Base-by-base conservation (phyloP, 148 eudicot genomes). In the Cornus controversa region DNA sequence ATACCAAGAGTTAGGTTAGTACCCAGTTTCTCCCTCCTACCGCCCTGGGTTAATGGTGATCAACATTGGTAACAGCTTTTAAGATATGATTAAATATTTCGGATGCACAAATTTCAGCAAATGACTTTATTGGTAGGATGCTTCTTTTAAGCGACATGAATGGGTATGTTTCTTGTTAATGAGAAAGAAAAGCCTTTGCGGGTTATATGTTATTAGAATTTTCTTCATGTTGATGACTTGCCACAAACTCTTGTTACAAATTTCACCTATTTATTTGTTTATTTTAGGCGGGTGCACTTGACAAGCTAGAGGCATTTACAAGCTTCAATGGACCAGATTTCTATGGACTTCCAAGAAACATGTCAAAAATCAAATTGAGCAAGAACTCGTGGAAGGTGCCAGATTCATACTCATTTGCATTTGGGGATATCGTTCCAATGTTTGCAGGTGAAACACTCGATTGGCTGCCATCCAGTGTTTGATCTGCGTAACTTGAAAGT, bases 271-370 rank as follows among this genome's bases (percentile, higher is more conserved):
- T 60, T 20, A 60, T 60, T 31, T 29, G 23, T 60, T 9, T 71
- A 25, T n/a, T 22, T 27, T 71, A 96, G 99, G 99, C 92, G 31
- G 90, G 90, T 82, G 98, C 99, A 26, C 86, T 96, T 14, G 97
- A 96, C 89, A 93, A 96, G 87, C 77, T 96, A 69, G 99, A 94
- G 82, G 98, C 95, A 42, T 94, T 94, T 82, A 89, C 94, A 23
- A 94, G 99, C 88, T 96, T 96, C 72, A 93, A 96, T 67, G 99
- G 99, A 72, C 98, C 99, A 20, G 99, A 96, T 81, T 93, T 96
- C 75, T 96, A 96, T 34, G 95, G 94, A 24, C 93, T 96, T 69
- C 96, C 98, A 20, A 77, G 98, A 83, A 96, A 96, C 87, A 86
- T 87, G 31, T 69, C 91, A 8, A 92, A 86, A 79, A 86, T 93